Percentiles rank a stretch among this genome's conserved stretches.
Conservation (phyloP, 345 rosid species). For the Syzygium aqueum region DNA sequence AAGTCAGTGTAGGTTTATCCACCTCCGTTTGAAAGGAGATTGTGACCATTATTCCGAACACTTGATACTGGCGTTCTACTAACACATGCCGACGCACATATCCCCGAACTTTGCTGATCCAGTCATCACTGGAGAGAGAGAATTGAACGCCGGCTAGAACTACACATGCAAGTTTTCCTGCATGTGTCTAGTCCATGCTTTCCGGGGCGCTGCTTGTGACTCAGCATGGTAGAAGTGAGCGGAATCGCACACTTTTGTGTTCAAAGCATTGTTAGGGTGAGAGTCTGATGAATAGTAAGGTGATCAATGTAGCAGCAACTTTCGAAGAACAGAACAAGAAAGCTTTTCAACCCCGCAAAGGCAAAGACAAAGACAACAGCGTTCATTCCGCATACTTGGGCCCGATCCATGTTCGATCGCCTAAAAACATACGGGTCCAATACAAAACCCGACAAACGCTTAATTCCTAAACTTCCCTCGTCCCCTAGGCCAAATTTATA, state of each 20-base stretch:
- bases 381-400: neutral
- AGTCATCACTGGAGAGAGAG: neutral
- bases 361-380: neutral
- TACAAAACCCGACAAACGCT: neutral
- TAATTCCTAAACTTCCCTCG: neutral
- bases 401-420: neutral
- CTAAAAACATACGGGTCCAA: neutral
- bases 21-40: neutral
- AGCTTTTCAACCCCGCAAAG: neutral
- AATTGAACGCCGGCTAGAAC: neutral
- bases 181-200: neutral
- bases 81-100: neutral
- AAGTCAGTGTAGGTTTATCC: neutral
- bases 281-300: neutral
- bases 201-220: neutral
- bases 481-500: neutral
- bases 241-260: neutral
- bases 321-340: neutral
- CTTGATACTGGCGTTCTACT: neutral
- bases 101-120: neutral
- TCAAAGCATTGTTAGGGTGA: neutral
- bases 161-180: neutral
- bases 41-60: neutral
- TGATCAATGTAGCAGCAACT: neutral
- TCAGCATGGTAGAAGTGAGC: neutral